phyloP scores from a whole-genome alignment of 441 rosid species.

The Populus hybrid region DNA sequence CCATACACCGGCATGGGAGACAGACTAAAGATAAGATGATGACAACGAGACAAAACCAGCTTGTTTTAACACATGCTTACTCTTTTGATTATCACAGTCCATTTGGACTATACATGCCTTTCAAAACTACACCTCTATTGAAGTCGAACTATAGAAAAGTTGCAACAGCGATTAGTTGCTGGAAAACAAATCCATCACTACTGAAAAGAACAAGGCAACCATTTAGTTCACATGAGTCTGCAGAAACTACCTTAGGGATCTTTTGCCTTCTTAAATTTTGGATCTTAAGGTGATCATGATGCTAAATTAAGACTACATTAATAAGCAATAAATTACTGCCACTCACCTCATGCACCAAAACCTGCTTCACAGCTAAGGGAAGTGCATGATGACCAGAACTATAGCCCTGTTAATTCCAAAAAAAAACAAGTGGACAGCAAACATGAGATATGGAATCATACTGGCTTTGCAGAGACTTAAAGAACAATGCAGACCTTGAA shows the following conservation, averaged over 20 bases:
- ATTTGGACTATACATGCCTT: not conserved
- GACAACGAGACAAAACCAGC: not conserved
- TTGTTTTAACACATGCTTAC: not conserved
- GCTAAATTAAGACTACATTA: not conserved
- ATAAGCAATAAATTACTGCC: not conserved
- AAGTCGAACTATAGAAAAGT: not conserved
- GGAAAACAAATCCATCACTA: not conserved
- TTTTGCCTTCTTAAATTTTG: not conserved
- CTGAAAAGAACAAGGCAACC: not conserved
- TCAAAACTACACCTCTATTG: not conserved
- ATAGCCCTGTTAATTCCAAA: constrained; percentile 56
- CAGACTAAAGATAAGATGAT: not conserved
- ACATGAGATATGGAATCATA: constrained; percentile 1
- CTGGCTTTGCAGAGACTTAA: constrained; percentile 4
- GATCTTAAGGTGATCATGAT: not conserved
- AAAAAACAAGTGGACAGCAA: constrained; percentile 18
- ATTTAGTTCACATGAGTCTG: not conserved
- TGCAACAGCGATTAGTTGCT: not conserved
- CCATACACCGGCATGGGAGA: not conserved
- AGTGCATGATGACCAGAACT: constrained; percentile 56
- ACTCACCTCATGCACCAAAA: constrained; percentile 87
- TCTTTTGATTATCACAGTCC: not conserved
- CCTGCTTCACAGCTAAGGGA: constrained; percentile 75
- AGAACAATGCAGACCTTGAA: constrained; percentile 59
- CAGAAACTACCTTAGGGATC: not conserved